A percentile compares a stretch with the other conserved stretches of the same genome.
phyloP scores from a whole-genome alignment of 2,329 filamentous ascomycete species.

The Penicillium griseofulvum region DNA sequence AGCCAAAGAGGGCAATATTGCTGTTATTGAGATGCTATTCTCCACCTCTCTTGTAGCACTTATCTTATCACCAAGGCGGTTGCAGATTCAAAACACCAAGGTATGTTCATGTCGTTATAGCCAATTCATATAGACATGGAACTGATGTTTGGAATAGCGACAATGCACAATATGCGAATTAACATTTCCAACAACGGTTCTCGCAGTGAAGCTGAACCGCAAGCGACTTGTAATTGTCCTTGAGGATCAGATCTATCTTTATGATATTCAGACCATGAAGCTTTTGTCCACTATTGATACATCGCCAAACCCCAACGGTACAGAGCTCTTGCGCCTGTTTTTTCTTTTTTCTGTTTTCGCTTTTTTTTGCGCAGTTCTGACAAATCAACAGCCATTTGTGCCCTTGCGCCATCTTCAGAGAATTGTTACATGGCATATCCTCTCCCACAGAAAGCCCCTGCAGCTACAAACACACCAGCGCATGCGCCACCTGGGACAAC shows the following conservation, averaged over 20 bases:
- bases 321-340: constrained; percentile 3
- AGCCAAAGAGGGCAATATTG: constrained; percentile 90
- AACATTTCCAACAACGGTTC: constrained; percentile 93
- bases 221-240: constrained; percentile 91
- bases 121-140: constrained; percentile 5
- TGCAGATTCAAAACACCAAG: constrained; percentile 98
- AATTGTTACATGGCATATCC: constrained; percentile 96
- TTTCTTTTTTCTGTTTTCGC: neutral
- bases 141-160: constrained; percentile 43
- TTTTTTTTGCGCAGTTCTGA: constrained; percentile 12
- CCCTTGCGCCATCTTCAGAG: constrained; percentile 88
- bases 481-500: constrained; percentile 76
- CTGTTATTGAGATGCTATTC: constrained; percentile 97
- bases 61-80: constrained; percentile 82
- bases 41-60: constrained; percentile 94
- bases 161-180: constrained; percentile 94
- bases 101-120: constrained; percentile 45
- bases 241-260: constrained; percentile 95
- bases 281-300: constrained; percentile 89
- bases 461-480: constrained; percentile 60
- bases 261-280: constrained; percentile 98
- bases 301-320: constrained; percentile 81
- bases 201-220: constrained; percentile 89
- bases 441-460: constrained; percentile 64
- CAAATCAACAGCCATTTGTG: constrained; percentile 67